Evolutionary conservation across 495 filamentous ascomycete genomes (phyloP).

Genomic region (Xylaria grammica): DNA sequence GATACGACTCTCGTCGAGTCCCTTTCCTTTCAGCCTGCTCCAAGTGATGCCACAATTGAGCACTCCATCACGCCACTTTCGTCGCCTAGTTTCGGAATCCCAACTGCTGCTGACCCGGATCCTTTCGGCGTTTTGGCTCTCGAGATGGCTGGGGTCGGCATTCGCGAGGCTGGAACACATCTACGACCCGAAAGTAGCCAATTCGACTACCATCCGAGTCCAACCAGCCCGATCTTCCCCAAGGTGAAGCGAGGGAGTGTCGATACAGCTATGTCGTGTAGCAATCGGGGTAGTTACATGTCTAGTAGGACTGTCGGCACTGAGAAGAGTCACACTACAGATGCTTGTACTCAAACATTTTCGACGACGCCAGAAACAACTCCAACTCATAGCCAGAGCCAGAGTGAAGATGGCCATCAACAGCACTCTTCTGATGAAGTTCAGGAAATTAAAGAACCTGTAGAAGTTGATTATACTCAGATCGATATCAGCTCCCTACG

Average conservation of each 20-base stretch:
- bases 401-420: slow-evolving; percentile 52
- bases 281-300: slow-evolving; percentile 70
- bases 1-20: slow-evolving; percentile 60
- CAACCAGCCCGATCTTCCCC: slow-evolving; percentile 75
- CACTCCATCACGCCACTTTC: slow-evolving; percentile 36
- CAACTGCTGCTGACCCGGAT: slow-evolving; percentile 78
- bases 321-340: slow-evolving; percentile 65
- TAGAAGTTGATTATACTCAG: slow-evolving; percentile 60
- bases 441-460: slow-evolving; percentile 46
- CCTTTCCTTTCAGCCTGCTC: slow-evolving; percentile 64
- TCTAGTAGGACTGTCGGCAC: slow-evolving; percentile 60
- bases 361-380: slow-evolving; percentile 55
- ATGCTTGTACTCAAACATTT: slow-evolving; percentile 60
- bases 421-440: slow-evolving; percentile 39
- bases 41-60: slow-evolving; percentile 72
- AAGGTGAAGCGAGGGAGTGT: slow-evolving; percentile 71
- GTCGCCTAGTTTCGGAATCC: slow-evolving; percentile 70
- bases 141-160: slow-evolving; percentile 82
- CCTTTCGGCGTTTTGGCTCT: slow-evolving; percentile 87
- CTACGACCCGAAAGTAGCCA: slow-evolving; percentile 70
- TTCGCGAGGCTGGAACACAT: slow-evolving; percentile 81
- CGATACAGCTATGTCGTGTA: slow-evolving; percentile 63
- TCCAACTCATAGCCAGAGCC: slow-evolving; percentile 48
- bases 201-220: slow-evolving; percentile 80
- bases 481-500: slow-evolving; percentile 54